Conservation (phyloP, 2,329 filamentous ascomycete genomes). For the Xylariaceae sp. region DNA sequence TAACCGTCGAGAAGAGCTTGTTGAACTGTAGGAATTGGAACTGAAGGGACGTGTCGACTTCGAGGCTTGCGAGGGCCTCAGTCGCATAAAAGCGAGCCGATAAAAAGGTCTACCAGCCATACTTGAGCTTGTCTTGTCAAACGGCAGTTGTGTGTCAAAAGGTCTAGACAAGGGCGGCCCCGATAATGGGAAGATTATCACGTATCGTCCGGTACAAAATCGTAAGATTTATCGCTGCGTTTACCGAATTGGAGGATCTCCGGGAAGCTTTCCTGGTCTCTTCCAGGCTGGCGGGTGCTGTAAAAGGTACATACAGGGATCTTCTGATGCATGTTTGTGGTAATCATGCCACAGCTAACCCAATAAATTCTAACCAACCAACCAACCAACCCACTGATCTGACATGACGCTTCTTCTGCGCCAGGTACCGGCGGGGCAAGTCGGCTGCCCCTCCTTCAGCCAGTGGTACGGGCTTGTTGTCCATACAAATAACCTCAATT, state of each 20-base stretch:
- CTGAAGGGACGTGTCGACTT: slow-evolving; percentile 18
- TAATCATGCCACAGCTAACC: no score
- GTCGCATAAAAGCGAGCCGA: slow-evolving; percentile 20
- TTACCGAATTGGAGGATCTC: neutral
- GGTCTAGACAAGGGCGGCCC: neutral
- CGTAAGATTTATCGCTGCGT: slow-evolving; percentile 11
- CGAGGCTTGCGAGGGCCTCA: slow-evolving; percentile 15
- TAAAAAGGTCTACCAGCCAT: slow-evolving; percentile 25
- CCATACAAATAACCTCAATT: no score
- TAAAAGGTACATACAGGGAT: neutral
- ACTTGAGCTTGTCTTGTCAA: neutral
- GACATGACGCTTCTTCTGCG: no score
- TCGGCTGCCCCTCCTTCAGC: no score
- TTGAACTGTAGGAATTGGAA: slow-evolving; percentile 16
- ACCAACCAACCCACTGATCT: no score
- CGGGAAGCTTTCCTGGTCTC: neutral
- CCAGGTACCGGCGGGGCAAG: no score
- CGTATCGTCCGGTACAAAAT: slow-evolving; percentile 12
- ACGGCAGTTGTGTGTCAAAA: no score
- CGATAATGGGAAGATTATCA: slow-evolving; percentile 10
- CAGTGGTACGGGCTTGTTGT: no score
- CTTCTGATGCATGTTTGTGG: neutral
- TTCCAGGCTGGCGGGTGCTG: neutral
- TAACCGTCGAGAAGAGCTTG: slow-evolving; percentile 14
- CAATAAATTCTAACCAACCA: no score